Evolutionary conservation across 225 moss, liverwort and hornwort genomes (phyloP), one percentile per base, ranked within the genome.

Genomic region (Bryum argenteum): DNA sequence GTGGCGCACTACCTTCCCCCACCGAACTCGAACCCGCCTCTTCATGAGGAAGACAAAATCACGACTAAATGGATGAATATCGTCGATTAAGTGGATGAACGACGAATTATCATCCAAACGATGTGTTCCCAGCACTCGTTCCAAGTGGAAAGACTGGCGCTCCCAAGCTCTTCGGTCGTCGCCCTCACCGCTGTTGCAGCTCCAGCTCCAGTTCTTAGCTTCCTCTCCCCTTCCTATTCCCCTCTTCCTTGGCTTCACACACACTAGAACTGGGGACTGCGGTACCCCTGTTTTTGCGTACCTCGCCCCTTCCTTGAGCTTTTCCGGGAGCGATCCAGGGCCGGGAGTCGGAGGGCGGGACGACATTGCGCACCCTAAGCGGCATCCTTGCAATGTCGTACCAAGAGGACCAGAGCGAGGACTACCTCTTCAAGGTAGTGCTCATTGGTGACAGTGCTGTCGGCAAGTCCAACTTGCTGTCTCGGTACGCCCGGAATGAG

Each of bases 351-450:
- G 64, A 63, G 58, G 22, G 58, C 23, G 38, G n/a, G 21, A 3
- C 83, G 65, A 69, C 79, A 79, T 79, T 83, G 72, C 42, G 23
- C 22, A 21, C 41, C 54, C 42, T 22, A 11, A 33, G 15, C 60
- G 58, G 53, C 53, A 64, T 45, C 9, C 33, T 33, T 33, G 33
- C 33, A 33, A 88, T 82, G 88, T 80, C 85, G 66, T 86, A 83
- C 65, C 86, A 93, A 59, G 93, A 91, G 66, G 93, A 91, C 38
- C 87, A 90, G 74, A 87, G 91, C 75, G 93, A 96, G 85, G 96
- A 93, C 74, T 96, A 96, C 61, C 89, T 96, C 22, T 96, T 96
- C 81, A 96, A 93, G 75, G 91, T 96, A 63, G 96, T 96, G 63
- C 81, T 96, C 76, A 91, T 91, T 42, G 93, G 93, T 10, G 93